These are phyloP conservation scores for Gentiana straminea DNA, from an alignment of 257 asterid species.

Conservation along the genomic window DNA sequence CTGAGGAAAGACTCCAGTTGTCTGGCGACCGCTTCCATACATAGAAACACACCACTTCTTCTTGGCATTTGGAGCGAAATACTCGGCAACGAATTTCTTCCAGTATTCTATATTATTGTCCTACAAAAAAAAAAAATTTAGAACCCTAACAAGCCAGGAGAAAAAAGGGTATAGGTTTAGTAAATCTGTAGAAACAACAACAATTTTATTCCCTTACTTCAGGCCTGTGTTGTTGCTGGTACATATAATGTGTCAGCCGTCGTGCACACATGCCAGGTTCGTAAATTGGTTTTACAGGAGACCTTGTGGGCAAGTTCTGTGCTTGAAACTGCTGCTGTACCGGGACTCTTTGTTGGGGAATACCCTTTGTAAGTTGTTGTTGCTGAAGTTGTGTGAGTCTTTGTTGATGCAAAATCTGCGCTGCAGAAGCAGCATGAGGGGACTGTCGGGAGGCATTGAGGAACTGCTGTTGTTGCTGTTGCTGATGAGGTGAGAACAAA, in stretches of 20 bases:
- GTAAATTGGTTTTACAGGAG: constrained; percentile 63
- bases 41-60: constrained; percentile 97
- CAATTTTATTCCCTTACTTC: constrained; percentile 36
- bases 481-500: constrained; percentile 61
- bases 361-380: constrained; percentile 61
- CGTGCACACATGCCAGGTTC: constrained; percentile 99
- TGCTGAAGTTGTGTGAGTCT: constrained; percentile 65
- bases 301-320: constrained; percentile 49
- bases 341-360: constrained; percentile 78
- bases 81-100: constrained; percentile 87
- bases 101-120: constrained; percentile 84
- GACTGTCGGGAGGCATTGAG: constrained; percentile 26
- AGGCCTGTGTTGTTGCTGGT: constrained; percentile 95
- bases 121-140: constrained; percentile 27
- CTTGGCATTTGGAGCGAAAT: constrained; percentile 86
- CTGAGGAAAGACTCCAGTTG: constrained; percentile 95
- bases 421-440: constrained; percentile 65
- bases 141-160: neutral
- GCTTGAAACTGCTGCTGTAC: constrained; percentile 52
- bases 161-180: neutral
- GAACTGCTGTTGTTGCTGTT: constrained; percentile 34
- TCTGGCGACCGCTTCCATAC: constrained; percentile 96
- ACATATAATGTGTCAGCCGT: constrained; percentile 87
- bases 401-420: constrained; percentile 70
- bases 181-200: neutral